phyloP scores from a whole-genome alignment of 345 rosid species.

The Corchorus capsularis region DNA sequence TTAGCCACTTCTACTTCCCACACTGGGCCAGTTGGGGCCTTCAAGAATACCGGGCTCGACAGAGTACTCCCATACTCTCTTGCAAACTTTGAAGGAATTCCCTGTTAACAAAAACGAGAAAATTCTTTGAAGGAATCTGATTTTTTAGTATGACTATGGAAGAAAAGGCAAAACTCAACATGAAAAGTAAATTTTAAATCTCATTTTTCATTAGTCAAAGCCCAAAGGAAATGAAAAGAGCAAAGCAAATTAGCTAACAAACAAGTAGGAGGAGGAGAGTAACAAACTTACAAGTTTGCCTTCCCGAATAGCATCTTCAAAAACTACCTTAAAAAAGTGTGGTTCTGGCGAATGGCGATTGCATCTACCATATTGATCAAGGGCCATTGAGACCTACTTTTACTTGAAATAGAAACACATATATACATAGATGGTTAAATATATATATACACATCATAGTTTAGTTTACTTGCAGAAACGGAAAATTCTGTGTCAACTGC shows the following conservation, averaged over 20 bases:
- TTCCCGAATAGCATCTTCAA: neutral
- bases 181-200: too few relatives aligned
- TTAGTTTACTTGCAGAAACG: neutral
- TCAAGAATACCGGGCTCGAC: constrained; percentile 2
- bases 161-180: too few relatives aligned
- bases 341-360: neutral
- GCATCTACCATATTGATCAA: neutral
- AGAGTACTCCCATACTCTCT: constrained; percentile 24
- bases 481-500: neutral
- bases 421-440: too few relatives aligned
- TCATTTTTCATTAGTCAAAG: too few relatives aligned
- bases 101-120: constrained; percentile 17
- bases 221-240: too few relatives aligned
- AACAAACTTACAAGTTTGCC: constrained; percentile 11
- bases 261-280: neutral
- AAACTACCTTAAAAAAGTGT: constrained; percentile 31
- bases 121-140: too few relatives aligned
- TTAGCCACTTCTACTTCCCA: constrained; percentile 35
- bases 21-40: constrained; percentile 27
- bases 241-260: too few relatives aligned
- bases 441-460: neutral
- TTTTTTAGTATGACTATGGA: too few relatives aligned
- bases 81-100: constrained; percentile 31
- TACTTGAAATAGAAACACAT: neutral
- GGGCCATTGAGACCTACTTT: neutral